phyloP scores from a whole-genome alignment of 768 basidiomycete genomes.

The Rhodotorula babjevae region DNA sequence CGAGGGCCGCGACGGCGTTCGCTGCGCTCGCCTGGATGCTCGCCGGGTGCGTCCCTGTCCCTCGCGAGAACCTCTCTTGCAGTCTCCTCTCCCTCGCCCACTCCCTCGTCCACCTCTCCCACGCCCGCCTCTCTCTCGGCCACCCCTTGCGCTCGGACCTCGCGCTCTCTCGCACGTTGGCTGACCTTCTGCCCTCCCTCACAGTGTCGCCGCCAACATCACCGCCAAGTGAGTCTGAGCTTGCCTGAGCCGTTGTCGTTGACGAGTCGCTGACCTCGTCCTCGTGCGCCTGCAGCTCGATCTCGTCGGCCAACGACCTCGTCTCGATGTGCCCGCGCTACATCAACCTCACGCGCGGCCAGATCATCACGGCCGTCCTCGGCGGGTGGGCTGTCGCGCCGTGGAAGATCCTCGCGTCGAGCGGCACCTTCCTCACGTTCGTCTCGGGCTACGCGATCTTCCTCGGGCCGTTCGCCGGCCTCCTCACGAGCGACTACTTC shows the following conservation, averaged over 20 bases:
- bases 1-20: slow-evolving; percentile 54
- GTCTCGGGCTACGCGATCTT: slow-evolving; percentile 52
- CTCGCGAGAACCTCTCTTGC: too few species aligned
- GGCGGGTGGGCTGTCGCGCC: slow-evolving; percentile 61
- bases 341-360: slow-evolving; percentile 73
- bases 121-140: neutral
- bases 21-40: slow-evolving; percentile 51
- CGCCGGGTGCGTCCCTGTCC: neutral
- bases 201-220: slow-evolving; percentile 8
- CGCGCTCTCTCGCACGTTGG: too few species aligned
- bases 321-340: slow-evolving; percentile 69
- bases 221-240: slow-evolving; percentile 54
- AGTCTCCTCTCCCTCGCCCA: too few species aligned
- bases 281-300: slow-evolving; percentile 44
- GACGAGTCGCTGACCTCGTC: too few species aligned
- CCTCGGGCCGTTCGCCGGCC: slow-evolving; percentile 59
- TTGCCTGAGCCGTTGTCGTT: too few species aligned
- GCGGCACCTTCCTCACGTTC: slow-evolving; percentile 37
- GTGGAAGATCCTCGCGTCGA: slow-evolving; percentile 56
- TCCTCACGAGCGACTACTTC: slow-evolving; percentile 58
- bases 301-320: slow-evolving; percentile 76
- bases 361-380: slow-evolving; percentile 57
- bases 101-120: too few species aligned
- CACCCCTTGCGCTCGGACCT: neutral
- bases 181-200: too few species aligned